Evolutionary conservation across 2,329 filamentous ascomycete genomes (phyloP).

Genomic region (Fusarium euwallaceae): DNA sequence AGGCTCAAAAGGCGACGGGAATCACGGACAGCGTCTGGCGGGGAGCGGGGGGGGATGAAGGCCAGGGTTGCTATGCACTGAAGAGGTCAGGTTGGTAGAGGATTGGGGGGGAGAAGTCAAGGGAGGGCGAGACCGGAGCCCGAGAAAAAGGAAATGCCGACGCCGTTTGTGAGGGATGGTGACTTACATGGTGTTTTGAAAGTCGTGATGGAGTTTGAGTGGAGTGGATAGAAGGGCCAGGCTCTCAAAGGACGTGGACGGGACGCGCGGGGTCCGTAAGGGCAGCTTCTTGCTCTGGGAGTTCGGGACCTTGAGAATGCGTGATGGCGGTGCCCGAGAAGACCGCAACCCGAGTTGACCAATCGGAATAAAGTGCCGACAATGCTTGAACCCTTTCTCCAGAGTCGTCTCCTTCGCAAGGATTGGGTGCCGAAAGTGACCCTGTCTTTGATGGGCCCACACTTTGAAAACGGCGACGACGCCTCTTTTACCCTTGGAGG

Average conservation of each 20-base stretch:
- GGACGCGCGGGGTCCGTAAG: conserved; percentile 43
- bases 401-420: background rate
- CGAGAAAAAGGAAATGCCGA: conserved; percentile 22
- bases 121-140: conserved; percentile 25
- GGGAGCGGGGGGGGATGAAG: background rate
- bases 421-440: background rate
- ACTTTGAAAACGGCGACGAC: background rate
- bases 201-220: conserved; percentile 11
- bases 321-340: conserved; percentile 29
- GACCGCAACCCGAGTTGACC: conserved; percentile 32
- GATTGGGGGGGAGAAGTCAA: conserved; percentile 12
- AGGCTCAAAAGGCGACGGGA: background rate
- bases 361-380: conserved; percentile 19
- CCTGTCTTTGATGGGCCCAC: background rate
- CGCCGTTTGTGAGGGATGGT: background rate
- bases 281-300: background rate
- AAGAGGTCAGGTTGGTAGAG: conserved; percentile 16
- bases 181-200: conserved; percentile 28
- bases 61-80: background rate
- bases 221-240: background rate
- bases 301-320: background rate
- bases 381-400: background rate
- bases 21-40: background rate
- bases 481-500: background rate
- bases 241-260: background rate